A percentile compares a stretch with the other conserved stretches of the same genome.
phyloP scores from a whole-genome alignment of 371 early-diverging fungal species.

The Mortierella sp. region DNA sequence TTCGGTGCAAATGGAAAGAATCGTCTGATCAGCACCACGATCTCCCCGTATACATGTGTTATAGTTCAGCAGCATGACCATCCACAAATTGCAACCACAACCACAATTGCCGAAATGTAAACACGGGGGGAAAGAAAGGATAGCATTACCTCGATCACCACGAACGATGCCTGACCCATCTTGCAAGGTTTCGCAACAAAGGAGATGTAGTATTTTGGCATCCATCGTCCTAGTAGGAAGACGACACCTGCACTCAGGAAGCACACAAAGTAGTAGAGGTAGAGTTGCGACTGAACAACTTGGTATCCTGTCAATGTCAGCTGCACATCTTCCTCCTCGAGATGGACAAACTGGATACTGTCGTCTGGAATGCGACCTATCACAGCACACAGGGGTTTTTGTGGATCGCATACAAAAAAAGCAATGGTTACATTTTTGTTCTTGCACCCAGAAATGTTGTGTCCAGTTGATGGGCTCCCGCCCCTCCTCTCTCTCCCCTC shows the following conservation, averaged over 20 bases:
- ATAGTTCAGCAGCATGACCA: neutral
- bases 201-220: slow-evolving; percentile 77
- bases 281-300: slow-evolving; percentile 53
- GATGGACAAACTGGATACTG: slow-evolving; percentile 26
- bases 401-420: no score
- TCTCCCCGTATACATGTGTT: slow-evolving; percentile 5
- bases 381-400: no score
- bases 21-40: no score
- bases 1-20: no score
- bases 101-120: no score
- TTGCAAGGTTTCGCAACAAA: slow-evolving; percentile 69
- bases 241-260: slow-evolving; percentile 78
- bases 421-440: no score
- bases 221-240: slow-evolving; percentile 86
- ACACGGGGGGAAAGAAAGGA: neutral
- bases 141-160: slow-evolving; percentile 68
- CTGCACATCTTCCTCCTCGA: slow-evolving; percentile 59
- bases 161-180: slow-evolving; percentile 74
- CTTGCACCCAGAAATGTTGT: no score
- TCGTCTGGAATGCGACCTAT: slow-evolving; percentile 4
- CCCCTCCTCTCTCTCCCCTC: no score
- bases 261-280: slow-evolving; percentile 70
- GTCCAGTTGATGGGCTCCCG: no score
- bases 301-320: slow-evolving; percentile 76
- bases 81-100: no score